Conservation (phyloP, 2,329 filamentous ascomycete species). For the Fusarium sp. region DNA sequence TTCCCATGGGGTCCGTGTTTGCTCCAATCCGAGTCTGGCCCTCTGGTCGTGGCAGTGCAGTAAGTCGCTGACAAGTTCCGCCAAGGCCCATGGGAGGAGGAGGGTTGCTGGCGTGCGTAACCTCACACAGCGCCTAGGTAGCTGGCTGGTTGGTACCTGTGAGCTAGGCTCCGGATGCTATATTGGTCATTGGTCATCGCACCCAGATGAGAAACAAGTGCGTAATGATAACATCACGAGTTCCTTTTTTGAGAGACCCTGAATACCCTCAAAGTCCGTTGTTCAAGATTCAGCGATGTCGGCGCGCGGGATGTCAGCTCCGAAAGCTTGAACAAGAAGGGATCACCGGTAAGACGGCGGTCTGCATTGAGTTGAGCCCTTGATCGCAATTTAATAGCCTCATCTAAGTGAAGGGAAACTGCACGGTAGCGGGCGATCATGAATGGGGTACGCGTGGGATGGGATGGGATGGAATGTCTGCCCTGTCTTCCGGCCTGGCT, state of each 20-base stretch:
- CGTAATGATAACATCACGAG: conserved; percentile 31
- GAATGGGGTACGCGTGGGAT: conserved; percentile 1
- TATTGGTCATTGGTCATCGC: conserved; percentile 9
- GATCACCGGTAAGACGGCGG: neutral
- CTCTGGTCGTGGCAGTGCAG: conserved; percentile 6
- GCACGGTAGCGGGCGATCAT: neutral
- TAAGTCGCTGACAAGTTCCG: conserved; percentile 22
- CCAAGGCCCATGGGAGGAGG: conserved; percentile 5
- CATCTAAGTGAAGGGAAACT: neutral
- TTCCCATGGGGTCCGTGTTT: conserved; percentile 18
- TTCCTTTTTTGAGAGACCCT: conserved; percentile 3
- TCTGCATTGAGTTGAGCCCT: neutral
- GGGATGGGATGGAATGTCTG: neutral
- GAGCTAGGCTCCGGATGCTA: conserved; percentile 4
- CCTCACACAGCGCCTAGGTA: conserved; percentile 27
- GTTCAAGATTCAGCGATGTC: neutral
- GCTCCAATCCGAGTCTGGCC: neutral
- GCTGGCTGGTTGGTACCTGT: conserved; percentile 3
- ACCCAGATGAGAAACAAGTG: conserved; percentile 12
- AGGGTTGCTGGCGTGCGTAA: conserved; percentile 9
- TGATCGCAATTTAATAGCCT: neutral
- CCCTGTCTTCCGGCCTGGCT: neutral
- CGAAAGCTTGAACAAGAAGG: neutral
- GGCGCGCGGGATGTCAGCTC: neutral
- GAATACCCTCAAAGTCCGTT: conserved; percentile 11